Base-by-base conservation (phyloP, 2,329 filamentous ascomycete genomes). In the Colletotrichum incanum region DNA sequence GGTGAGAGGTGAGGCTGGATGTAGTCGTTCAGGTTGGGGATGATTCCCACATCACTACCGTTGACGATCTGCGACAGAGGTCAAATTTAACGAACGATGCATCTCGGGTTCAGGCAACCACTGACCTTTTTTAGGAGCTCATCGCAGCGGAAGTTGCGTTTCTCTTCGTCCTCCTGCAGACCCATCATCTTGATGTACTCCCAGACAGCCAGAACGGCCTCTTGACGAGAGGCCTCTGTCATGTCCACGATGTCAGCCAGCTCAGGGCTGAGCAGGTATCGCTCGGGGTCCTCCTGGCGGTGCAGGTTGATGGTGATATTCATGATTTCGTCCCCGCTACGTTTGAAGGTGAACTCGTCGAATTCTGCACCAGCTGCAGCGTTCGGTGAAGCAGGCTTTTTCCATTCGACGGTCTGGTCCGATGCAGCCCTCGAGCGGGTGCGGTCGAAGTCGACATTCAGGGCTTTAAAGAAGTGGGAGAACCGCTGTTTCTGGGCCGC, bases 161-260 rank as follows among this genome's bases (percentile, higher is more conserved):
- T 96, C 80, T 99, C 96, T 72, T 98, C 96, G 75, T 98, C 95
- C 80, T 98, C 96, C 80, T 97, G 94, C 58, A 99, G 86, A 23
- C 92, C 92, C 86, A 94, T 93, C 26, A 93, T 88, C 76, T 94
- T 92, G 75, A 98, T 93, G 78, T 99, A 99, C 80, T 98, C 95
- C 94, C 95, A 99, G 41, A 99, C 89, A 18, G 93, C 95, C 87
- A 97, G 94, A 37, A 98, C 91, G 8, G 95, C 93, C 74, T 96
- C 95, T 49, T 94, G 93, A 39, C 95, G 92, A 37, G 96, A 96
- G 62, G 94, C 96, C 81, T 97, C 94, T 60, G 91, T 88, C 78
- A 94, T 93, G 78, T 98, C 96, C 23, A 98, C 86, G 18, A 98
- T 89, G 61, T 97, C 93, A 14, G 94, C 92, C 56, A 99, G 86